A percentile compares a stretch with the other conserved stretches of the same genome.
phyloP scores from a whole-genome alignment of 2,329 filamentous ascomycete species.

The Colletotrichum theobromicola region DNA sequence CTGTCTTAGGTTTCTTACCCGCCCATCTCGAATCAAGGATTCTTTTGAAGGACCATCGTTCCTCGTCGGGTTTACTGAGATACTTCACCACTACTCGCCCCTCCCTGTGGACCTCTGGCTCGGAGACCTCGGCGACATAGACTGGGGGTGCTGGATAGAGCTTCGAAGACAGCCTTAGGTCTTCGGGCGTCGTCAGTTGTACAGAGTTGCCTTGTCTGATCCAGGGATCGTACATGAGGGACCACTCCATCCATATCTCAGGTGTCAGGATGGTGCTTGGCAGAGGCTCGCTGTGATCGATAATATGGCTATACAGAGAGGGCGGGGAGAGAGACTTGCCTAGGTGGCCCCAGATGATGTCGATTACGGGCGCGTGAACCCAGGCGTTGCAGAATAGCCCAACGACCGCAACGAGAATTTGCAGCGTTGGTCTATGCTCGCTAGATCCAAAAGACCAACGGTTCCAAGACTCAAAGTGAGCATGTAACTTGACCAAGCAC shows the following conservation, averaged over 20 bases:
- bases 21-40: conserved; percentile 9
- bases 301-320: neutral
- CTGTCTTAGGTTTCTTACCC: neutral
- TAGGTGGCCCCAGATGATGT: neutral
- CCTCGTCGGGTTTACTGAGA: conserved; percentile 2
- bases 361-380: conserved; percentile 1
- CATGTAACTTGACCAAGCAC: conserved; percentile 11
- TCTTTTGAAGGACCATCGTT: conserved; percentile 8
- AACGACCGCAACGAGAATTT: neutral
- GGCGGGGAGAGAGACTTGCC: neutral
- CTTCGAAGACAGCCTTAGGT: neutral
- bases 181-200: neutral
- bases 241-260: conserved; percentile 16
- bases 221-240: conserved; percentile 13
- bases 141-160: neutral
- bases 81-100: conserved; percentile 9
- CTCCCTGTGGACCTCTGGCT: conserved; percentile 3
- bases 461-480: neutral
- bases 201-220: neutral
- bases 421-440: neutral
- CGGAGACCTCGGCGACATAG: neutral
- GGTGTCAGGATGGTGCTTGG: neutral
- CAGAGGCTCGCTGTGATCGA: neutral
- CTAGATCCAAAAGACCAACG: neutral
- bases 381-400: conserved; percentile 16